Percentiles rank a stretch among this genome's conserved stretches.
Evolutionary conservation across 306 rosid genomes (phyloP).

Genomic region (Cicer cuneatum): DNA sequence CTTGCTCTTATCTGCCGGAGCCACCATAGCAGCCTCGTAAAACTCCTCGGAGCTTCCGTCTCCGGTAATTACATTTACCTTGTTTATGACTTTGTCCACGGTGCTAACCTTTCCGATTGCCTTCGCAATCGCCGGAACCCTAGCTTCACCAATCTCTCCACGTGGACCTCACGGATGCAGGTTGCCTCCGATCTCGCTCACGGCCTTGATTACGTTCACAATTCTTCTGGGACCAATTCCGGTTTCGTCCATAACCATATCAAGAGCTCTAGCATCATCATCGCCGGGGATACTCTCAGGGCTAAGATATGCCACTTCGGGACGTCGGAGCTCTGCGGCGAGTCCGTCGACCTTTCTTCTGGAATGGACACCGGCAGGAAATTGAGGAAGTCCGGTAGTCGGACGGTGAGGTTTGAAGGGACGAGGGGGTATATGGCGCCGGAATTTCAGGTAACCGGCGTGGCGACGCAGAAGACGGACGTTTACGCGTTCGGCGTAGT

Average conservation of each 20-base stretch:
- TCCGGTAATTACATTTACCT: constrained; percentile 67
- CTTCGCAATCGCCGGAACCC: constrained; percentile 81
- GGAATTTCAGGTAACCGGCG: constrained; percentile 68
- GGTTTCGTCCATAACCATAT: constrained; percentile 81
- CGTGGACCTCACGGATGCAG: constrained; percentile 82
- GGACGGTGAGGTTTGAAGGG: constrained; percentile 70
- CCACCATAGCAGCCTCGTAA: constrained; percentile 74
- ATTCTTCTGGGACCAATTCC: constrained; percentile 63
- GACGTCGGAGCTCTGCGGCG: constrained; percentile 79
- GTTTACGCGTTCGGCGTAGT: constrained; percentile 93
- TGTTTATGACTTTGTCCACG: constrained; percentile 73
- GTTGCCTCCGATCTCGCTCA: constrained; percentile 88
- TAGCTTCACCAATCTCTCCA: constrained; percentile 66
- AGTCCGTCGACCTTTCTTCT: neutral
- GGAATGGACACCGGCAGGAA: neutral
- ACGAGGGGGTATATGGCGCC: constrained; percentile 94
- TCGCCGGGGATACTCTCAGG: constrained; percentile 48
- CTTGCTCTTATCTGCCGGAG: constrained; percentile 63
- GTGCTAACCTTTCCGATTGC: constrained; percentile 75
- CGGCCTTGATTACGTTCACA: constrained; percentile 91
- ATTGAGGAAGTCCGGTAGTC: constrained; percentile 48
- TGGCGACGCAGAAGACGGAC: constrained; percentile 74
- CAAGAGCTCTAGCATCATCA: constrained; percentile 74
- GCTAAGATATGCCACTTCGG: constrained; percentile 93
- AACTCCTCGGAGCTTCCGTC: constrained; percentile 82